Evolutionary conservation across 2,329 filamentous ascomycete species (phyloP).

Genomic region (Atkinsonella hypoxylon): DNA sequence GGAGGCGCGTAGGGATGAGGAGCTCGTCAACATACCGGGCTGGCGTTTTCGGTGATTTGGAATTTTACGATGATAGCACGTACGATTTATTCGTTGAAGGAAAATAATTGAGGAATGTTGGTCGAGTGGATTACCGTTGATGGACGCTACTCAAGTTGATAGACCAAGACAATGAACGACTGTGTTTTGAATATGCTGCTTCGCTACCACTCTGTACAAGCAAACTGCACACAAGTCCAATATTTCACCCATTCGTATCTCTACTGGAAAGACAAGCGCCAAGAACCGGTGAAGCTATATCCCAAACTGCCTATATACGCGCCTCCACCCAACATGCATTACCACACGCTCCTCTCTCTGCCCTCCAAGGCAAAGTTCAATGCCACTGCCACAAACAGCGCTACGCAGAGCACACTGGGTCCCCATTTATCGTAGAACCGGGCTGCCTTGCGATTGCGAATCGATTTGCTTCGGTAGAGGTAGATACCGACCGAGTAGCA

Average conservation of each 20-base stretch:
- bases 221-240: no score
- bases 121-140: no score
- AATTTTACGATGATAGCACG: no score
- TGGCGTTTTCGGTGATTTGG: background rate
- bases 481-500: conserved; percentile 77
- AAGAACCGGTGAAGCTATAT: background rate
- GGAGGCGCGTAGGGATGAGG: background rate
- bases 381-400: conserved; percentile 61
- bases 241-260: background rate
- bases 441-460: conserved; percentile 71
- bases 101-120: no score
- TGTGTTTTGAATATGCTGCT: no score
- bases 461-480: conserved; percentile 76
- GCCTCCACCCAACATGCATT: conserved; percentile 6
- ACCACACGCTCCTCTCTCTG: conserved; percentile 46
- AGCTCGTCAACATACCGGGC: background rate
- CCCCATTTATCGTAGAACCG: conserved; percentile 87
- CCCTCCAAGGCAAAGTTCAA: conserved; percentile 74
- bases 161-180: no score
- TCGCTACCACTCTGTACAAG: background rate
- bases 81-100: no score
- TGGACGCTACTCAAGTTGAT: no score
- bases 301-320: background rate
- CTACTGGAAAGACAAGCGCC: background rate
- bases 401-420: conserved; percentile 61